Conservation (phyloP, 73 alveolate species). For the Diophrys sp. region DNA sequence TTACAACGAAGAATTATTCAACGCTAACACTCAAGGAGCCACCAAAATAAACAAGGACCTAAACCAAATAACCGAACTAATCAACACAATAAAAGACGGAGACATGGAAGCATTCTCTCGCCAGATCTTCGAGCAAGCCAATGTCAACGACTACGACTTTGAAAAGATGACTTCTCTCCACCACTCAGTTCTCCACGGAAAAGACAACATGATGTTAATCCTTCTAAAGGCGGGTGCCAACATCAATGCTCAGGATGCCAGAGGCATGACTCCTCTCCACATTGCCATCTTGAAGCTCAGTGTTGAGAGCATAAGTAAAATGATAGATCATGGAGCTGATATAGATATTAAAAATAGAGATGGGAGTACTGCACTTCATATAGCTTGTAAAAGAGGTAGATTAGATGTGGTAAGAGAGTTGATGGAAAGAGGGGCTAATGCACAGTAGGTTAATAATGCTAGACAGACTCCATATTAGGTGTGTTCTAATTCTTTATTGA, state of each 20-base stretch:
- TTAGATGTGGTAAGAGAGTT: conserved; percentile 3
- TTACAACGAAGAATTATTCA: background rate
- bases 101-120: background rate
- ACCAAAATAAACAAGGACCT: background rate
- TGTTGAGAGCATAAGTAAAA: background rate
- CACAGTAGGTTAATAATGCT: background rate
- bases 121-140: background rate
- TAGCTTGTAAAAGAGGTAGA: conserved; percentile 5
- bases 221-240: conserved; percentile 10
- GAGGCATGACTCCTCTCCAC: conserved; percentile 38
- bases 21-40: background rate
- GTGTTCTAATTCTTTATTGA: too few relatives aligned
- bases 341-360: background rate
- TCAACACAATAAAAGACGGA: background rate
- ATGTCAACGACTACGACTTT: conserved; percentile 16
- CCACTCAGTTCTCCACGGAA: conserved; percentile 12
- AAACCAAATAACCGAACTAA: background rate
- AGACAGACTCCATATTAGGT: background rate
- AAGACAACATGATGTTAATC: conserved; percentile 12
- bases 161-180: conserved; percentile 28
- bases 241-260: conserved; percentile 12
- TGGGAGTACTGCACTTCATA: conserved; percentile 19
- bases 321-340: conserved; percentile 6
- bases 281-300: conserved; percentile 1
- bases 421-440: conserved; percentile 1